Conservation (phyloP, 108 stramenopile genomes). For the Cylindrotheca fusiformis region DNA sequence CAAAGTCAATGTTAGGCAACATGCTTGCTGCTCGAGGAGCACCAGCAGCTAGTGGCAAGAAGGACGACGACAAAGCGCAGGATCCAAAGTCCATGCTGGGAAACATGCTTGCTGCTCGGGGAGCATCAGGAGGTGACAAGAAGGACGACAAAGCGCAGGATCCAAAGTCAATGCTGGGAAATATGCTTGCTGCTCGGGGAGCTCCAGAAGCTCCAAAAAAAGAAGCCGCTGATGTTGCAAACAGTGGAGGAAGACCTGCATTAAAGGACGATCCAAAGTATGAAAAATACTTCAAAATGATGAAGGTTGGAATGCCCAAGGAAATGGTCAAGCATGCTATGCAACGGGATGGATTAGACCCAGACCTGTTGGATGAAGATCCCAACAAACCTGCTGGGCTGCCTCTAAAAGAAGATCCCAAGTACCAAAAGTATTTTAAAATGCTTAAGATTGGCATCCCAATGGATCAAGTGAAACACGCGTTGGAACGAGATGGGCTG, state of each 20-base stretch:
- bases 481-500: slow-evolving; percentile 81
- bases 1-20: neutral
- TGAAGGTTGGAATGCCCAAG: slow-evolving; percentile 83
- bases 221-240: neutral
- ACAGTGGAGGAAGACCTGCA: slow-evolving; percentile 36
- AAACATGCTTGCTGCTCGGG: neutral
- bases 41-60: neutral
- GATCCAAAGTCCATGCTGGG: slow-evolving; percentile 3
- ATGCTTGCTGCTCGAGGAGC: slow-evolving; percentile 2
- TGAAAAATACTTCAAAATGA: slow-evolving; percentile 78
- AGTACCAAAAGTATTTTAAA: slow-evolving; percentile 84
- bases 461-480: slow-evolving; percentile 88
- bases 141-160: neutral
- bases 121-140: neutral
- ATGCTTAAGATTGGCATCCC: slow-evolving; percentile 91
- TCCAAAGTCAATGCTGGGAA: neutral
- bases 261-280: slow-evolving; percentile 82
- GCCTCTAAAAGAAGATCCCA: slow-evolving; percentile 80
- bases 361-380: slow-evolving; percentile 80
- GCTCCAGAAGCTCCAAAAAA: neutral
- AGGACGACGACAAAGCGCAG: neutral
- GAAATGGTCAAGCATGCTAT: slow-evolving; percentile 87
- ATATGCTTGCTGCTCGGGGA: neutral
- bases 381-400: slow-evolving; percentile 69
- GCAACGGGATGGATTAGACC: slow-evolving; percentile 78